Percentiles rank a stretch among this genome's conserved stretches.
These are phyloP conservation scores for Heimioporus sp. DNA, from an alignment of 768 basidiomycete species.

Conservation along the genomic window DNA sequence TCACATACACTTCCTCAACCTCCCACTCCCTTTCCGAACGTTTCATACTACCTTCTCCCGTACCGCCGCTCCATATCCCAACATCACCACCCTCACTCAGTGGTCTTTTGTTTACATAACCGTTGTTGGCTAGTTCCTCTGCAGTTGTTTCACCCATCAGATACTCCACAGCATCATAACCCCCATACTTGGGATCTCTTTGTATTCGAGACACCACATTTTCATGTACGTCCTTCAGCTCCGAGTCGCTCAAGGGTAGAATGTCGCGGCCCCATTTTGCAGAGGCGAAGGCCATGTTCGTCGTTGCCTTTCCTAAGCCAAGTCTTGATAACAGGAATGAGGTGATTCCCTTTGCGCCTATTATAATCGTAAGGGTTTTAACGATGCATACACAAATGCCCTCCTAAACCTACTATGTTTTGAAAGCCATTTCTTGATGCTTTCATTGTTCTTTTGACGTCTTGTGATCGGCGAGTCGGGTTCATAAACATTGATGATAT, in stretches of 20 bases:
- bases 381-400: no score
- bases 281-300: neutral
- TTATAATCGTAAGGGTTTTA: no score
- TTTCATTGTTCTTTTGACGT: neutral
- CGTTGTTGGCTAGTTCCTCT: neutral
- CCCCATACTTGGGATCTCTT: neutral
- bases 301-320: fast-evolving
- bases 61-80: no score
- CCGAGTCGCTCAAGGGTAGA: no score
- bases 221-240: neutral
- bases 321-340: neutral
- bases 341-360: neutral
- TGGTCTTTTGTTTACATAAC: neutral
- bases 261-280: neutral
- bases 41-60: no score
- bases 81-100: neutral
- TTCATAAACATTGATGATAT: neutral
- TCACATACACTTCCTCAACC: no score
- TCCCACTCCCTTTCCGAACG: no score
- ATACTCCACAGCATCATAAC: neutral
- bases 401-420: neutral
- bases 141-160: neutral
- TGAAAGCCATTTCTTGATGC: neutral
- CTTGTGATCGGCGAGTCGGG: neutral
- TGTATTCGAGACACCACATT: neutral